A percentile compares a stretch with the other conserved stretches of the same genome.
Conservation (phyloP, 805 yeast species). For the Wickerhamomyces mucosus region DNA sequence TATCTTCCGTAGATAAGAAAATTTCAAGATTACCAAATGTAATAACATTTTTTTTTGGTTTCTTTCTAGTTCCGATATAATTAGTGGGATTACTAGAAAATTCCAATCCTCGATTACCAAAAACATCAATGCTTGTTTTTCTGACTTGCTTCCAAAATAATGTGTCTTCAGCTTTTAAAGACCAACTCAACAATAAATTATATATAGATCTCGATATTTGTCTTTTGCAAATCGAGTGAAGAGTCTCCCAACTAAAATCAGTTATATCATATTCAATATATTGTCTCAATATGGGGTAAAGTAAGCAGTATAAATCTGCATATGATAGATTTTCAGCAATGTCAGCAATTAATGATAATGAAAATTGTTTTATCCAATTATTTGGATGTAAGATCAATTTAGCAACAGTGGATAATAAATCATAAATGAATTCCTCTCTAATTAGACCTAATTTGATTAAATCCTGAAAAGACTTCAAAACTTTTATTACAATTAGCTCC, state of each 20-base stretch:
- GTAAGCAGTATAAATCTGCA: constrained; percentile 76
- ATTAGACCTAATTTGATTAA: constrained; percentile 49
- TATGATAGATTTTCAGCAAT: constrained; percentile 52
- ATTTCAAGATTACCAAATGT: constrained; percentile 34
- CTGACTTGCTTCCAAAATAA: constrained; percentile 68
- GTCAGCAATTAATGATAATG: constrained; percentile 49
- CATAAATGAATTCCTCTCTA: constrained; percentile 42
- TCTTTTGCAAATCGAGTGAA: constrained; percentile 57
- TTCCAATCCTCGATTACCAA: constrained; percentile 33
- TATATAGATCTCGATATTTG: constrained; percentile 62
- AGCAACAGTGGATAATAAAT: constrained; percentile 38
- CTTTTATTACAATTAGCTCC: constrained; percentile 68
- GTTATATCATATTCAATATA: constrained; percentile 70
- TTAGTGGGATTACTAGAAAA: constrained; percentile 20
- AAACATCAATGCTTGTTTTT: constrained; percentile 27
- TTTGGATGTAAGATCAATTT: constrained; percentile 77
- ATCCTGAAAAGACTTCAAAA: constrained; percentile 48
- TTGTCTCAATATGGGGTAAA: constrained; percentile 72
- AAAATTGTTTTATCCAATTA: constrained; percentile 70
- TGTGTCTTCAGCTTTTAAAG: constrained; percentile 50
- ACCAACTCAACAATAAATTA: constrained; percentile 63
- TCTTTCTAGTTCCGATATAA: background rate
- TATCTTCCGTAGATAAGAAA: constrained; percentile 56
- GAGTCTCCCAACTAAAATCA: constrained; percentile 52
- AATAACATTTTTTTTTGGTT: constrained; percentile 15